Conservation (phyloP, 176 grass and related monocot genomes). For the Phoenix roebelenii region DNA sequence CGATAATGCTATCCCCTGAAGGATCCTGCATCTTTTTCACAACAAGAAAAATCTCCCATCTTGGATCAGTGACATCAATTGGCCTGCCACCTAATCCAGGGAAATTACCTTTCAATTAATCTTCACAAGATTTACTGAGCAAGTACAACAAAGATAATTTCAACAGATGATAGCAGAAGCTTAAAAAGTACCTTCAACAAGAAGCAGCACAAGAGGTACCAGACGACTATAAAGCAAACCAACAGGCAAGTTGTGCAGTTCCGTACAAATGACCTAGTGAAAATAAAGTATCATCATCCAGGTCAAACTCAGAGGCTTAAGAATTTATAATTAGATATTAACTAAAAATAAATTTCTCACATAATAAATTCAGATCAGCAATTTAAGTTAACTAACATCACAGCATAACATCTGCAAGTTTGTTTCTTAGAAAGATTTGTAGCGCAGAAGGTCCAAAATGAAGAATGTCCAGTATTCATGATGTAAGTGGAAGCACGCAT, state of each 20-base stretch:
- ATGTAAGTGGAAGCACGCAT: no score
- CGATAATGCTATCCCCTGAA: conserved; percentile 18
- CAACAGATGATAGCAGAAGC: conserved; percentile 4
- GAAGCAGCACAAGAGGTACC: conserved; percentile 82
- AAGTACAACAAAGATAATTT: no score
- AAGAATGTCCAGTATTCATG: no score
- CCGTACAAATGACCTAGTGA: conserved; percentile 54
- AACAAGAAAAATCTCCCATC: conserved; percentile 73
- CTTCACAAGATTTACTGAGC: no score
- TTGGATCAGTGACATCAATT: conserved; percentile 81
- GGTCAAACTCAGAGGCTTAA: not conserved
- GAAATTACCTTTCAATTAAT: not conserved
- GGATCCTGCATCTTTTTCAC: conserved; percentile 35
- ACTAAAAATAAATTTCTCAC: no score
- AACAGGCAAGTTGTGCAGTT: conserved; percentile 53
- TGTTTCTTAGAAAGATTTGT: no score
- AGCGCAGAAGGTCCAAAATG: no score
- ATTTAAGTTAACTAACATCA: no score
- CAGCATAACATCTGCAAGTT: no score
- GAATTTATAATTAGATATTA: no score
- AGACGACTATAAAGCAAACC: conserved; percentile 78
- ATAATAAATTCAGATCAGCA: no score
- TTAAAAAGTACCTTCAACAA: conserved; percentile 71
- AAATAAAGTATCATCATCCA: not conserved
- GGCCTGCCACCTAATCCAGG: conserved; percentile 47